These are phyloP conservation scores for Staphylotrichum longicolle DNA, from an alignment of 495 filamentous ascomycete species.

Conservation along the genomic window DNA sequence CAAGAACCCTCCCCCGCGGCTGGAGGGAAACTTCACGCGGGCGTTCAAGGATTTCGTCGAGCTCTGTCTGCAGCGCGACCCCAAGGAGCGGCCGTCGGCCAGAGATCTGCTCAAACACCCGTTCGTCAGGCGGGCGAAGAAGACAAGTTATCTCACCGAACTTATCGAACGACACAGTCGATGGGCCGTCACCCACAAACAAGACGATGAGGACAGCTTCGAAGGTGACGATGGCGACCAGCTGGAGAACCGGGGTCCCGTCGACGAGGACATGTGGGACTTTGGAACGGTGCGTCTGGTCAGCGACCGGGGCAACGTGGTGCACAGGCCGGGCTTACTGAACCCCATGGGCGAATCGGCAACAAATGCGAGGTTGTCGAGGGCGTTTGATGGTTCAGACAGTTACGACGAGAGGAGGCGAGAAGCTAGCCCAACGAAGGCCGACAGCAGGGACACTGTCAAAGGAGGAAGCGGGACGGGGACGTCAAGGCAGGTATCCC, in stretches of 20 bases:
- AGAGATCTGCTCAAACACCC: constrained; percentile 85
- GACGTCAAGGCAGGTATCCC: constrained; percentile 50
- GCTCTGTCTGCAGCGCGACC: constrained; percentile 80
- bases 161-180: constrained; percentile 85
- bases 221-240: constrained; percentile 38
- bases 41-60: constrained; percentile 95
- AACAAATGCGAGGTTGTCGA: constrained; percentile 61
- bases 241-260: constrained; percentile 33
- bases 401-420: constrained; percentile 49
- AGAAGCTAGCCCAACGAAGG: constrained; percentile 44
- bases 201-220: constrained; percentile 56
- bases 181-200: constrained; percentile 71
- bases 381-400: constrained; percentile 44
- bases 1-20: constrained; percentile 80
- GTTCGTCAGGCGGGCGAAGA: constrained; percentile 86
- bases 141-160: constrained; percentile 86
- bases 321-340: constrained; percentile 49
- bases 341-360: constrained; percentile 71
- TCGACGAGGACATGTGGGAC: constrained; percentile 90
- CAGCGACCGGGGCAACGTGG: constrained; percentile 52
- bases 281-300: constrained; percentile 86
- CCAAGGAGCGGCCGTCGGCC: constrained; percentile 80
- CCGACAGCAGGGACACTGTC: constrained; percentile 42
- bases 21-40: constrained; percentile 84
- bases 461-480: constrained; percentile 35